Evolutionary conservation across 148 eudicot species (phyloP).

Genomic region (Polygonum maritimum): DNA sequence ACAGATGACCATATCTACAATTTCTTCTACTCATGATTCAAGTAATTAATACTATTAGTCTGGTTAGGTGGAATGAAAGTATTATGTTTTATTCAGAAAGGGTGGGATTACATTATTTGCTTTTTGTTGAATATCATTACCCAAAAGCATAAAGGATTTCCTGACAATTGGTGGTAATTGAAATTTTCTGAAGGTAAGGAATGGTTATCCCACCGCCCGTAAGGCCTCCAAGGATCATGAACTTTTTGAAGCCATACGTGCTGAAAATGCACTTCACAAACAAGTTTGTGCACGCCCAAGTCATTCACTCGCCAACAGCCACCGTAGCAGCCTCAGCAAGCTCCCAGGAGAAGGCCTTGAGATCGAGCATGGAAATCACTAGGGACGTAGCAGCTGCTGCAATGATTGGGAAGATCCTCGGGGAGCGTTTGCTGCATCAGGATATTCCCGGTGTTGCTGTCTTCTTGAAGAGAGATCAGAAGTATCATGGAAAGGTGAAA

Average conservation of each 20-base stretch:
- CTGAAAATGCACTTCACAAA: slow-evolving; percentile 86
- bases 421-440: slow-evolving; percentile 54
- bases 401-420: slow-evolving; percentile 81
- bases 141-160: background rate
- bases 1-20: background rate
- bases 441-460: slow-evolving; percentile 74
- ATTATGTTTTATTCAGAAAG: background rate
- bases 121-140: background rate
- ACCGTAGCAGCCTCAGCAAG: slow-evolving; percentile 84
- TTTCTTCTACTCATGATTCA: background rate
- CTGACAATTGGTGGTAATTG: background rate
- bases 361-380: slow-evolving; percentile 55
- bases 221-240: slow-evolving; percentile 53
- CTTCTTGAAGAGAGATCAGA: slow-evolving; percentile 62
- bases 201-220: slow-evolving; percentile 84
- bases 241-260: slow-evolving; percentile 75
- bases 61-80: background rate
- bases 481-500: slow-evolving; percentile 89
- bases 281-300: slow-evolving; percentile 81
- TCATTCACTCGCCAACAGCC: slow-evolving; percentile 81
- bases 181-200: slow-evolving; percentile 16
- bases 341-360: slow-evolving; percentile 73
- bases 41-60: background rate
- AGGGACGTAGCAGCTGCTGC: slow-evolving; percentile 84
- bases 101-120: background rate